Percentiles rank a stretch among this genome's conserved stretches.
Conservation (phyloP, 306 rosid genomes). For the Abrus pulchellus region DNA sequence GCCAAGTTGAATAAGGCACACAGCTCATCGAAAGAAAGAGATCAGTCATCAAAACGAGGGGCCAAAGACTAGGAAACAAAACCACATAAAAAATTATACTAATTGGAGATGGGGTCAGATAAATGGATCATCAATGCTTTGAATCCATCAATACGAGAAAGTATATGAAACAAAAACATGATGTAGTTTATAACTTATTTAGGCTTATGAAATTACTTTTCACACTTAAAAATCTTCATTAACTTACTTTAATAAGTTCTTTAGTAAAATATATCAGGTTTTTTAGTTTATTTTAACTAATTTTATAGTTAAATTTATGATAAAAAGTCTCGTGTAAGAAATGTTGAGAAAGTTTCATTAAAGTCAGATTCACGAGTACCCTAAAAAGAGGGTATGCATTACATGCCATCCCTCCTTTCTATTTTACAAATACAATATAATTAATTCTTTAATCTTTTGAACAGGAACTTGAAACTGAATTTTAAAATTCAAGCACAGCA, state of each 20-base stretch:
- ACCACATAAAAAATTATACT: background rate
- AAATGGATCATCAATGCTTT: background rate
- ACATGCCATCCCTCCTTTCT: background rate
- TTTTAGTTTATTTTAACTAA: too few relatives aligned
- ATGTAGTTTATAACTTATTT: background rate
- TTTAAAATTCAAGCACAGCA: background rate
- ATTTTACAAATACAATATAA: background rate
- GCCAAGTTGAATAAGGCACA: constrained; percentile 1
- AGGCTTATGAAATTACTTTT: too few relatives aligned
- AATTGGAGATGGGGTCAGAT: background rate
- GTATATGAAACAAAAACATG: background rate
- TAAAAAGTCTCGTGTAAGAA: background rate
- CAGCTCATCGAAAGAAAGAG: constrained; percentile 13
- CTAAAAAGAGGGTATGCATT: background rate
- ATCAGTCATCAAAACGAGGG: constrained; percentile 6
- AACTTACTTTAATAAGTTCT: too few relatives aligned
- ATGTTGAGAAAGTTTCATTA: background rate
- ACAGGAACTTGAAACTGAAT: background rate
- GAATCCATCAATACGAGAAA: background rate
- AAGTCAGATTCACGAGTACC: background rate
- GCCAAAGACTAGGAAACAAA: background rate
- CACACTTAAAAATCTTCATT: too few relatives aligned
- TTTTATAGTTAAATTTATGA: too few relatives aligned
- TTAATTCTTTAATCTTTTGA: background rate
- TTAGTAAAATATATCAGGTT: too few relatives aligned